phyloP scores from a whole-genome alignment of 306 rosid species.

The Notholithocarpus densiflorus region DNA sequence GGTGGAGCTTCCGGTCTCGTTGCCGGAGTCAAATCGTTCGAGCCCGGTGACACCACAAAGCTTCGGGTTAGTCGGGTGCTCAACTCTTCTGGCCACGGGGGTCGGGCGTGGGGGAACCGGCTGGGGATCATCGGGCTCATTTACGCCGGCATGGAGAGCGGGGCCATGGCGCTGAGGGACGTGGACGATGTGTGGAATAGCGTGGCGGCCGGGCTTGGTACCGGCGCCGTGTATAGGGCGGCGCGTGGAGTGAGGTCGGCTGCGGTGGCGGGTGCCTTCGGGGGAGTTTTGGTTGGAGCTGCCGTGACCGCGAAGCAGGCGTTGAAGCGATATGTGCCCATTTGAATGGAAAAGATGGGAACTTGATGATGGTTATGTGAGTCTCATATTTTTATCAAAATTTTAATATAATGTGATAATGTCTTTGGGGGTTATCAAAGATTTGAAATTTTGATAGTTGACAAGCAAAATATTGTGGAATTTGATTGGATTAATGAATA shows the following conservation, averaged over 20 bases:
- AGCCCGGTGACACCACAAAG: conserved; percentile 72
- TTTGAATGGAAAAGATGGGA: conserved; percentile 41
- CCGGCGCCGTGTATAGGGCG: conserved; percentile 82
- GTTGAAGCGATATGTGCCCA: conserved; percentile 76
- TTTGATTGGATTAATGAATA: too few relatives aligned
- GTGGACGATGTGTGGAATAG: conserved; percentile 86
- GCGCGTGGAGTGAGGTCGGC: conserved; percentile 93
- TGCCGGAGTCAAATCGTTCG: conserved; percentile 70
- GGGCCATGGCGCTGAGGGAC: conserved; percentile 61
- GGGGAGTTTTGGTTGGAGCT: conserved; percentile 64
- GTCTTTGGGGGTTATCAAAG: too few relatives aligned
- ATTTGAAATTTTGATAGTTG: too few relatives aligned
- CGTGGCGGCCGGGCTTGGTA: conserved; percentile 81
- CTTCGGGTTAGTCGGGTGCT: conserved; percentile 74
- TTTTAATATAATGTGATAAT: too few relatives aligned
- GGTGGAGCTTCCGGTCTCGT: conserved; percentile 67
- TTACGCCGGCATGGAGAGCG: conserved; percentile 87
- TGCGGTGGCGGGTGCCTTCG: conserved; percentile 84
- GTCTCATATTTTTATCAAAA: too few relatives aligned
- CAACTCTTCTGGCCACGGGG: conserved; percentile 81
- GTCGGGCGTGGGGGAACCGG: conserved; percentile 86
- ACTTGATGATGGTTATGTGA: too few relatives aligned
- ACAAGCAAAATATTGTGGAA: too few relatives aligned
- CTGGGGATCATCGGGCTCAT: conserved; percentile 74
- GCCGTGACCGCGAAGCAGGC: conserved; percentile 72